Evolutionary conservation across 352 stramenopile species (phyloP).

Genomic region (Phytopythium ostracodes): DNA sequence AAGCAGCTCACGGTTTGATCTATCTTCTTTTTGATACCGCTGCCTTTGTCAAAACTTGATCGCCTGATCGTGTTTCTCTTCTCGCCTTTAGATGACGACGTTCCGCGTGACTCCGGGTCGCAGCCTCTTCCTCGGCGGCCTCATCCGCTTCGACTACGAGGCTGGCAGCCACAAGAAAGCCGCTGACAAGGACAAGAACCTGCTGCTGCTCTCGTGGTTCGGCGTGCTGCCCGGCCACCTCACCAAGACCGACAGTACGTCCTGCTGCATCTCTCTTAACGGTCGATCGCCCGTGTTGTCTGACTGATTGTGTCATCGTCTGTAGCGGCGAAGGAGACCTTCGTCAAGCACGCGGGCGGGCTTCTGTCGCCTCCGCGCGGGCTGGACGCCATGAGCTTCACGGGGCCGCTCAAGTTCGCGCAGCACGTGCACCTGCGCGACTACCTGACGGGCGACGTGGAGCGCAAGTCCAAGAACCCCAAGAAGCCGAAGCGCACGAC

Average conservation of each 20-base stretch:
- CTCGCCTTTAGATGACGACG: constrained; percentile 48
- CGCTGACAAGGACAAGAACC: constrained; percentile 48
- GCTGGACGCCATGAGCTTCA: constrained; percentile 75
- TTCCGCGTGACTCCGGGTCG: constrained; percentile 64
- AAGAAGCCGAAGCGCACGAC: constrained; percentile 82
- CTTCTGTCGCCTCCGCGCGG: constrained; percentile 75
- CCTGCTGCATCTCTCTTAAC: background rate
- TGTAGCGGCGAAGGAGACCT: constrained; percentile 67
- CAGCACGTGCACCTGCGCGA: constrained; percentile 64
- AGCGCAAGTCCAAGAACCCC: constrained; percentile 62
- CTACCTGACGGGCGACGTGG: constrained; percentile 56
- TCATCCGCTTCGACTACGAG: constrained; percentile 78
- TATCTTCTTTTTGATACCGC: background rate
- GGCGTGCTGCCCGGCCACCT: constrained; percentile 81
- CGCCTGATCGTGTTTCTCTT: constrained; percentile 8
- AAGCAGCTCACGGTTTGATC: constrained; percentile 58
- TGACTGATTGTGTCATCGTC: background rate
- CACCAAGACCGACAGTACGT: constrained; percentile 75
- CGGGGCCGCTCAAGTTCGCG: constrained; percentile 47
- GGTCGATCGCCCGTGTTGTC: background rate
- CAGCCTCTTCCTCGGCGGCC: constrained; percentile 73
- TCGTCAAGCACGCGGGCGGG: constrained; percentile 72
- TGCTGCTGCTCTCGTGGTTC: constrained; percentile 76
- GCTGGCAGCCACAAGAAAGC: constrained; percentile 12
- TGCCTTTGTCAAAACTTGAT: too few species aligned